Evolutionary conservation across 306 rosid genomes (phyloP).

Genomic region (Astragalus membranaceus): DNA sequence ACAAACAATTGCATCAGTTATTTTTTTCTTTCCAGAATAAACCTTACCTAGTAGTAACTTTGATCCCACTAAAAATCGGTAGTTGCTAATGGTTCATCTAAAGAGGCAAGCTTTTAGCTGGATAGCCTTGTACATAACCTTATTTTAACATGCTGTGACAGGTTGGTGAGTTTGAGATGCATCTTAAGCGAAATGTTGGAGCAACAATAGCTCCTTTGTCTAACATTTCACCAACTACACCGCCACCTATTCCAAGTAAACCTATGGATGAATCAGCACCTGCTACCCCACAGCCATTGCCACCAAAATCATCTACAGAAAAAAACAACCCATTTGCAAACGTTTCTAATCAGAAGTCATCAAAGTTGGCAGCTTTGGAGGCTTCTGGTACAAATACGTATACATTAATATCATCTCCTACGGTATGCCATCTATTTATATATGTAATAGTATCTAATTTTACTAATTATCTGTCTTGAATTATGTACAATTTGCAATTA

Average conservation of each 20-base stretch:
- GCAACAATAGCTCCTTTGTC: constrained; percentile 56
- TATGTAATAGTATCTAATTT: neutral
- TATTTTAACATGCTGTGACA: constrained; percentile 26
- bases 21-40: neutral
- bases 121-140: constrained; percentile 15
- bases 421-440: constrained; percentile 37
- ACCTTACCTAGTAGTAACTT: neutral
- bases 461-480: constrained; percentile 1
- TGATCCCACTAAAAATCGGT: neutral
- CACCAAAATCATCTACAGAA: constrained; percentile 60
- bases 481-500: constrained; percentile 14
- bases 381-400: constrained; percentile 62
- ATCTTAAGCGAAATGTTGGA: constrained; percentile 81
- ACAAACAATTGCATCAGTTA: neutral
- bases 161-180: constrained; percentile 99
- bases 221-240: constrained; percentile 56
- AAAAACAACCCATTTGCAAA: constrained; percentile 50
- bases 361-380: constrained; percentile 77
- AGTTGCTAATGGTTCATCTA: neutral
- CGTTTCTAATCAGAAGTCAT: constrained; percentile 35
- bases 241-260: constrained; percentile 75
- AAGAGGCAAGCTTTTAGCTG: constrained; percentile 10
- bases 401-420: constrained; percentile 64
- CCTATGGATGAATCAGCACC: constrained; percentile 72
- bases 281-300: constrained; percentile 33